phyloP scores from a whole-genome alignment of 2,329 filamentous ascomycete species.

The Verticillium nubilum region DNA sequence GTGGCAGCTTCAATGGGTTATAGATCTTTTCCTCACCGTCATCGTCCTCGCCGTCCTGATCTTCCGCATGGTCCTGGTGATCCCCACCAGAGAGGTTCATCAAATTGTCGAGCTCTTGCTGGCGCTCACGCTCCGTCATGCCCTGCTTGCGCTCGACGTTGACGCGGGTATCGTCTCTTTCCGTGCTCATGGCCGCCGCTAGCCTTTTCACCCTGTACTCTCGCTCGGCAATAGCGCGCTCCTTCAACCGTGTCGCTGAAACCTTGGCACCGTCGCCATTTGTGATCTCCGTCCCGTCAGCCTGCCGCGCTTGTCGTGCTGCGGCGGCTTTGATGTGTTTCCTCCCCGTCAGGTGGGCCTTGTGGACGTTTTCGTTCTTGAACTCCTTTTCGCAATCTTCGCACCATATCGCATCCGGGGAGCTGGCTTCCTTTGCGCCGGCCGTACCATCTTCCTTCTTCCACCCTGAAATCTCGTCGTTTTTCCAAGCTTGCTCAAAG shows the following conservation, averaged over 20 bases:
- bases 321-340: constrained; percentile 87
- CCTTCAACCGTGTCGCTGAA: constrained; percentile 63
- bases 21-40: constrained; percentile 87
- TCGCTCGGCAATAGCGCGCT: constrained; percentile 83
- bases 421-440: constrained; percentile 25
- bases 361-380: constrained; percentile 92
- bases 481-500: constrained; percentile 78
- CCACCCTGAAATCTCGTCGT: constrained; percentile 78
- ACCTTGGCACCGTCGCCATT: constrained; percentile 21
- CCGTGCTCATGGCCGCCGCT: constrained; percentile 75
- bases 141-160: constrained; percentile 96
- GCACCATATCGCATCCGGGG: constrained; percentile 74
- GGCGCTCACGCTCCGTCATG: constrained; percentile 94
- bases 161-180: constrained; percentile 82
- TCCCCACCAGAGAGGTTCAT: constrained; percentile 45
- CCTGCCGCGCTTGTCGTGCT: constrained; percentile 46
- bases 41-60: constrained; percentile 63
- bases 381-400: constrained; percentile 91
- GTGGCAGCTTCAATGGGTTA: constrained; percentile 90
- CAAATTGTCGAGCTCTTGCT: constrained; percentile 86
- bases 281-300: constrained; percentile 24
- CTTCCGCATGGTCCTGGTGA: constrained; percentile 32
- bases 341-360: constrained; percentile 79
- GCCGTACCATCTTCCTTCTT: constrained; percentile 44
- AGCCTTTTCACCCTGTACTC: constrained; percentile 80